Evolutionary conservation across 2,329 filamentous ascomycete genomes (phyloP).

Genomic region (Dactylellina cionopaga): DNA sequence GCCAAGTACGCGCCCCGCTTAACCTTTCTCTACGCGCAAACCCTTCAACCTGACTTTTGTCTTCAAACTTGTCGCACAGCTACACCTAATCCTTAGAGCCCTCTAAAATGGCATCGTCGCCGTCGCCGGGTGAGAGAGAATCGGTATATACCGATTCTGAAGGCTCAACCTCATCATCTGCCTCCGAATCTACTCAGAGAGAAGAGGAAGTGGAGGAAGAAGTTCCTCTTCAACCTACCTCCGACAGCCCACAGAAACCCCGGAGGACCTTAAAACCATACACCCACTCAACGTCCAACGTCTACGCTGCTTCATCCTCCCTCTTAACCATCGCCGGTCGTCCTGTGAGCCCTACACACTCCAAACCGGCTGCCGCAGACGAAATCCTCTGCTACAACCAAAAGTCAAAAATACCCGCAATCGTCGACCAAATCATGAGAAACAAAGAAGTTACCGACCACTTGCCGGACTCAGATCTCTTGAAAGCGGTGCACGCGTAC

Average conservation of each 20-base stretch:
- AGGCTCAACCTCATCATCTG: constrained; percentile 1
- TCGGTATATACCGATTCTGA: constrained; percentile 19
- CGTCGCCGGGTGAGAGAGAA: constrained; percentile 16
- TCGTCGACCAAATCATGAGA: constrained; percentile 15
- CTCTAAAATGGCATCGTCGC: constrained; percentile 20
- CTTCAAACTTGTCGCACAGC: constrained; percentile 15
- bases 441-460: constrained; percentile 55
- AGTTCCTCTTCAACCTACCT: background rate
- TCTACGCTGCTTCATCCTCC: constrained; percentile 44
- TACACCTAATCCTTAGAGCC: background rate
- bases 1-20: constrained; percentile 2
- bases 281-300: constrained; percentile 14
- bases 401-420: constrained; percentile 8
- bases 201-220: constrained; percentile 3
- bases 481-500: constrained; percentile 76
- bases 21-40: background rate
- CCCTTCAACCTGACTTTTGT: background rate
- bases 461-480: constrained; percentile 75
- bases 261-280: constrained; percentile 23
- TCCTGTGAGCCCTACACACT: constrained; percentile 9
- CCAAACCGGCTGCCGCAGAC: constrained; percentile 37
- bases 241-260: background rate
- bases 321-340: constrained; percentile 17
- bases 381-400: constrained; percentile 46
- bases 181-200: constrained; percentile 2